phyloP scores from a whole-genome alignment of 1,284 basidiomycete genomes.

The Cystobasidium slooffiae region DNA sequence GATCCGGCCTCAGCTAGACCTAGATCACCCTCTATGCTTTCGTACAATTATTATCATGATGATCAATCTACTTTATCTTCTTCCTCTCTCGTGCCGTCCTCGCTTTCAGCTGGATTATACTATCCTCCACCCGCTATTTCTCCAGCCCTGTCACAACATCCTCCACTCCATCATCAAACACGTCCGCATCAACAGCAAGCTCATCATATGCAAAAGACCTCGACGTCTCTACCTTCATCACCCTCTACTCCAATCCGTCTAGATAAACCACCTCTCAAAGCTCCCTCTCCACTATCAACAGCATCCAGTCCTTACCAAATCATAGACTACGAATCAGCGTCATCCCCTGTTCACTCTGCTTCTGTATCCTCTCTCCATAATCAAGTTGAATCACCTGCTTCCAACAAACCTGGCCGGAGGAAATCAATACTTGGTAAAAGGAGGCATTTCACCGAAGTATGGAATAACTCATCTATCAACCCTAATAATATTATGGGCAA shows the following conservation, averaged over 20 bases:
- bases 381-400: no score
- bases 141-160: not conserved
- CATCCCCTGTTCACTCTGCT: not conserved
- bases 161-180: not conserved
- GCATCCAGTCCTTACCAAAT: constrained; percentile 20
- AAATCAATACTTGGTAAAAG: constrained; percentile 14
- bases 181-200: not conserved
- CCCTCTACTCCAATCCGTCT: constrained; percentile 6
- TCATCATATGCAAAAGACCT: not conserved
- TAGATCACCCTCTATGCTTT: constrained; percentile 3
- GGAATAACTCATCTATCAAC: not conserved
- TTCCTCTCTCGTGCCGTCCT: not conserved
- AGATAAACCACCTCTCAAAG: not conserved
- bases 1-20: not conserved
- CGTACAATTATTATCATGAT: not conserved
- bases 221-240: not conserved
- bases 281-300: constrained; percentile 1
- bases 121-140: no score
- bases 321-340: not conserved
- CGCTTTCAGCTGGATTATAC: not conserved
- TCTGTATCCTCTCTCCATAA: not conserved
- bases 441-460: constrained; percentile 2
- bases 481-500: not conserved
- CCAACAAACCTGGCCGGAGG: not conserved
- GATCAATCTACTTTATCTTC: not conserved